Conservation (phyloP, 805 yeast species). For the Saccharomycopsis javanensis region DNA sequence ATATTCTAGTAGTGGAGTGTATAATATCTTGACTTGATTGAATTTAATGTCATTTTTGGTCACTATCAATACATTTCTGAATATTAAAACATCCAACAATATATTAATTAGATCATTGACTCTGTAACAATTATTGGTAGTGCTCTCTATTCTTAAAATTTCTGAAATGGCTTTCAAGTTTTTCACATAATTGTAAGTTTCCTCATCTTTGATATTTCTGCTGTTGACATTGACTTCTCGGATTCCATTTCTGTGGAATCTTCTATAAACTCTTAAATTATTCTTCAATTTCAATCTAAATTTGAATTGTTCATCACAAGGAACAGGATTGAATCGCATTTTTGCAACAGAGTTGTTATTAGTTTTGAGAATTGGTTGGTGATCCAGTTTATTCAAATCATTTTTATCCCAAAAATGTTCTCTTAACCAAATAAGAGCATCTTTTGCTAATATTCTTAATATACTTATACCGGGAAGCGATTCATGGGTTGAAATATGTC, state of each 20-base stretch:
- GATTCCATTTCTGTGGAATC: slow-evolving; percentile 38
- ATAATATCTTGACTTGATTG: slow-evolving; percentile 8
- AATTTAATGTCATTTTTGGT: slow-evolving; percentile 9
- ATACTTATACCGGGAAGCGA: slow-evolving; percentile 59
- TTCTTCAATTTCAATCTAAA: slow-evolving; percentile 24
- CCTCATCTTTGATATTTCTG: slow-evolving; percentile 29
- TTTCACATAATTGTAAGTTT: slow-evolving; percentile 35
- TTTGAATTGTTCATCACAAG: neutral
- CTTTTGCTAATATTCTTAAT: slow-evolving; percentile 46
- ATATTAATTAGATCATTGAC: slow-evolving; percentile 20
- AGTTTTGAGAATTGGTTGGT: neutral
- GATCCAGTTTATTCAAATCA: neutral
- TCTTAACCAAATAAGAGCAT: slow-evolving; percentile 70
- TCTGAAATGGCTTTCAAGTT: slow-evolving; percentile 3
- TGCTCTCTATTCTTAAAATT: slow-evolving; percentile 23
- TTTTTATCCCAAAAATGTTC: slow-evolving; percentile 56
- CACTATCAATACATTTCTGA: slow-evolving; percentile 27
- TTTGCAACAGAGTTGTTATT: neutral
- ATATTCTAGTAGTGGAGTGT: slow-evolving; percentile 12
- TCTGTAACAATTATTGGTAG: slow-evolving; percentile 20
- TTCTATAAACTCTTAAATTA: slow-evolving; percentile 38
- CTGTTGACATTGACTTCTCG: slow-evolving; percentile 32
- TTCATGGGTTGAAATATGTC: slow-evolving; percentile 92
- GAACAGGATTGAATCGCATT: neutral
- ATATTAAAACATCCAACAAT: slow-evolving; percentile 25